Base-by-base conservation (phyloP, 768 basidiomycete genomes). In the Epithele typhae region DNA sequence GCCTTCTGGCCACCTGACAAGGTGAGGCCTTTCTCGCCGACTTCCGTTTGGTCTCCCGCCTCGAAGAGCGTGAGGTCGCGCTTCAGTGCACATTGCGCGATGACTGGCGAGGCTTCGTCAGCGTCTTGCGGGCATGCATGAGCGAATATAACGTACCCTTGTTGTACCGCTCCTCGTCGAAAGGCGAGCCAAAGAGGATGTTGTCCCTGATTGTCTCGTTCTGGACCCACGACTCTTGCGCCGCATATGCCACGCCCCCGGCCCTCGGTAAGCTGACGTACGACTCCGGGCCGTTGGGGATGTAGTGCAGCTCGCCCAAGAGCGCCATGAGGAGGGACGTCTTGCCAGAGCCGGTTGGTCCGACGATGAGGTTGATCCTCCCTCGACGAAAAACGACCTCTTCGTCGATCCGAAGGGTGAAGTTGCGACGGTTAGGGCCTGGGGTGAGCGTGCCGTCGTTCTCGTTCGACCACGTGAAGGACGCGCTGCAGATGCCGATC, bases 151-250 rank as follows among this genome's bases (percentile, higher is more conserved):
- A 30, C 27, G 8, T 30, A 52, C 59, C 58, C 43, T 54, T 59
- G 36, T 58, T 51, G 40, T 63, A 64, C 2, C 63, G 60, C 32
- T 35, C 52, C 37, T 63, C 60, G 37, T 65, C 59, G 41, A 51
- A 62, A 7, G 59, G 54, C 1, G 49, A 37, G 8, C 64, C 64
- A 37, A 65, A 64, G 3, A 65, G 46, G 36, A 65, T 60, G 38
- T 65, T 65, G 4, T 58, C 56, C 58, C 67, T 70, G 40, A 88
- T 85, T 0, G 84, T 87, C 43, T 83, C 84, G 52, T 86, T 89
- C 60, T 82, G 76, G 2, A 90, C 80, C 87, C 87, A 93, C 3
- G 84, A 79, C 57, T 89, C 87, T 59, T 93, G 90, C 3, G 83
- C 81, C 5, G 83, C 84, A 59, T 87, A 90, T 3, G 87, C 80